Base-by-base conservation (phyloP, 371 early-diverging fungal genomes). In the Syncephalastrum sp. region DNA sequence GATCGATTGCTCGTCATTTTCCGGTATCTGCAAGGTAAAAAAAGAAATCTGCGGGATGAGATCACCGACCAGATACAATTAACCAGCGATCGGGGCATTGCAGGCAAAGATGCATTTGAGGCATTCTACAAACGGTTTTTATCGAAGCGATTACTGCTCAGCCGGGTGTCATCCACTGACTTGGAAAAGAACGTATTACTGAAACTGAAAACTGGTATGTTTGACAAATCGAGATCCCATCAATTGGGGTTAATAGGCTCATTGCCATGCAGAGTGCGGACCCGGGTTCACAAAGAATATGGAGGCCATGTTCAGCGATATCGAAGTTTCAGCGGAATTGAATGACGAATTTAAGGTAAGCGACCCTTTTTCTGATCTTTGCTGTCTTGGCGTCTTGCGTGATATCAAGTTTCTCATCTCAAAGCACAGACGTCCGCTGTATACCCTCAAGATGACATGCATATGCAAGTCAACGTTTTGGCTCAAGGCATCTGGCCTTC, bases 271-370 rank as follows among this genome's bases (percentile, higher is more conserved):
- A 80, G 96, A 97, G 72, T 93, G 95, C 64, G 97, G 97, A 0
- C 74, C 86, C 8, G 92, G 84, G 23, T 96, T 90, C 65, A 96
- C 97, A 10, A 89, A 87, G 56, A 87, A 91, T 25, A 70, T 96
- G 24, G 97, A 97, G 59, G 91, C 87, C 14, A 98, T 96, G 97
- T 91, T 96, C 68, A 89, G 84, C 55, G 97, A 97, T 66, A 88
- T 95, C 62, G 83, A 86, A 25, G 57, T 90, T 3, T 95, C 95
- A 0, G 62, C 60, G 17, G 95, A 96, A 38, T 65, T 91, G 29
- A 70, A 74, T 52, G 53, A 45, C 17, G 70, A 68, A 13, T 90
- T 91, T 59, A 78, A 71, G 25, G 82, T 91, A 83, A 48, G 44
- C 21, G 46, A 27, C n/a, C 25, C 5, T 49, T 3, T 41, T 27